Base-by-base conservation (phyloP, 768 basidiomycete species). In the Kwoniella europaea region DNA sequence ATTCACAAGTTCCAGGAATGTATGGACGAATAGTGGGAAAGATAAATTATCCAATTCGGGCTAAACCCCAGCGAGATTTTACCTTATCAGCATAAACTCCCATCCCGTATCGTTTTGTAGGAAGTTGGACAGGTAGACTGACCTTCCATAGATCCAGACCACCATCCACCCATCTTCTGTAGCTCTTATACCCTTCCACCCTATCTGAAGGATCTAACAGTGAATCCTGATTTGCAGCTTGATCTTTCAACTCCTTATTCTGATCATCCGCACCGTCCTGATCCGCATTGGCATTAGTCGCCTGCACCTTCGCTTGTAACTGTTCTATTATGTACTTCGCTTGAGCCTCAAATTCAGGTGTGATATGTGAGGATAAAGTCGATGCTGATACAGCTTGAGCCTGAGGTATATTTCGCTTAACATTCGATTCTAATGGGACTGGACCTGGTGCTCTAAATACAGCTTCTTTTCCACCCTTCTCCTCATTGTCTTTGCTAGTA, bases 1-100 rank as follows among this genome's bases (percentile, higher is more conserved):
- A 76, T 94, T 91, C 58, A 98, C 90, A 60, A 99, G 88, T 82
- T 98, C 96, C 41, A 99, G 87, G 83, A 96, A 98, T 81, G 98
- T 98, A 84, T 99, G 94, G 61, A 92, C 93, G 81, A 98, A 98
- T 72, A 99, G 92, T 2, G 97, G 97, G 80, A 94, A 97, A 16
- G 97, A 85, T 44, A 99, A 91, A 56, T 93, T 94, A 56, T 92
- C 88, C 76, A 99, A 91, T 84, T 99, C 95, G 65, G 93, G 93
- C 92, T 98, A 81, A 20, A 43, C 35, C 16, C 22, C 16, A 29
- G 15, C 41, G 29, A 13, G 20, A 13, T 16, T 15, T 22, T 35
- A 35, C 35, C 35, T 35, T 35, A 35, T 35, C 35, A 35, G 35
- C 35, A 9, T 9, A 35, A 35, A 24, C 41, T 44, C 13, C 3